Evolutionary conservation across 129 eudicot genomes (phyloP).

Genomic region (Saposhnikovia divaricata): DNA sequence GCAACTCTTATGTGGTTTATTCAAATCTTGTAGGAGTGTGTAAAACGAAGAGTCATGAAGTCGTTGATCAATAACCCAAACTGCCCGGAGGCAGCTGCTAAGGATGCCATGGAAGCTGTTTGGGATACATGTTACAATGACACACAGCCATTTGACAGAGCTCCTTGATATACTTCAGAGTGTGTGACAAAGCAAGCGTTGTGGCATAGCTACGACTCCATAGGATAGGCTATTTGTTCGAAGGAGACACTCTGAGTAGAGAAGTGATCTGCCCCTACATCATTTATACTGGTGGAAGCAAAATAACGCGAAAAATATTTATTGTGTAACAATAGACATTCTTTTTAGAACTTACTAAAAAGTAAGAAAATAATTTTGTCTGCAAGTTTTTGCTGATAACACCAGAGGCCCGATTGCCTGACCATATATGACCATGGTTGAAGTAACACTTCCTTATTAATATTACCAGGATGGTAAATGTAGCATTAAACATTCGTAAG

Average conservation of each 20-base stretch:
- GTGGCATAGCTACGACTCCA: background rate
- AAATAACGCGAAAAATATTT: background rate
- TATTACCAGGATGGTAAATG: background rate
- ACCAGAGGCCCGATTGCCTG: background rate
- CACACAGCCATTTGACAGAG: constrained; percentile 77
- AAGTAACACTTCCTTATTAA: no score
- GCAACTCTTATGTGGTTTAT: background rate
- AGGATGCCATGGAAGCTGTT: constrained; percentile 82
- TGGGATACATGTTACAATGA: constrained; percentile 91
- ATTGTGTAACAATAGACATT: background rate
- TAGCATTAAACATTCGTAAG: background rate
- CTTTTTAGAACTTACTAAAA: background rate
- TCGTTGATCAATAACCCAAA: constrained; percentile 60
- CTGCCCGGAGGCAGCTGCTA: constrained; percentile 73
- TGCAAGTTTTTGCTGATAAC: background rate
- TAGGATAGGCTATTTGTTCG: background rate
- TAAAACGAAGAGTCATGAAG: constrained; percentile 82
- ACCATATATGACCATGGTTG: background rate
- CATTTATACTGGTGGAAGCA: background rate
- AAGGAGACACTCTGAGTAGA: background rate
- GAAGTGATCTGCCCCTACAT: background rate
- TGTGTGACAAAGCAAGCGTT: background rate
- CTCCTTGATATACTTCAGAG: constrained; percentile 39
- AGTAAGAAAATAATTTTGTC: background rate
- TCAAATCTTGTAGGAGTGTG: constrained; percentile 50